Evolutionary conservation across 768 basidiomycete genomes (phyloP), one percentile per base, ranked within the genome.

Genomic region (Amyloporia xantha): DNA sequence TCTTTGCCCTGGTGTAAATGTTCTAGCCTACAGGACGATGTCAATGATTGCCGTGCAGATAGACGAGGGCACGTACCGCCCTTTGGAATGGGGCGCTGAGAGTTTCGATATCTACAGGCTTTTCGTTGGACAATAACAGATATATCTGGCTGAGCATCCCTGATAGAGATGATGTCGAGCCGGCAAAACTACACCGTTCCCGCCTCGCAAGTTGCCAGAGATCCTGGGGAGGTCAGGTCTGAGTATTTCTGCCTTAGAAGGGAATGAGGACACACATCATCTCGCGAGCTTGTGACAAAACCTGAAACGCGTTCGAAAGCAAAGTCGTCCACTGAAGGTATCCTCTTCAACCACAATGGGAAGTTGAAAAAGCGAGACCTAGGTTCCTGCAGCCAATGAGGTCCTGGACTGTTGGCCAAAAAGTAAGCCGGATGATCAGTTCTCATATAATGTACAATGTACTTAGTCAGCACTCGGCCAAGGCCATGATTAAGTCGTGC

Each of bases 151-250:
- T 74, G 37, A 96, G 72, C 58, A 93, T 80, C 28, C 86, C 83
- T 0, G 91, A 84, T 44, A 96, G 65, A 1, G 91, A 92, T 6
- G 92, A 95, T 0, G 94, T 98, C 2, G 91, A 94, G 3, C 94
- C 95, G 2, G 79, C 78, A 62, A 88, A 96, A 23, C 59, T 70
- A 37, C 77, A 76, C 0, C 74, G 66, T 51, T 88, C 72, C 37
- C 68, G 63, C 54, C 75, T 71, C 1, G 87, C 85, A 12, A 95
- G 66, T 9, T 59, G 57, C 52, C 72, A 71, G 9, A 95, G 67
- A 49, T 90, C 86, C 85, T 92, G 47, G 21, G 9, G 19, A 40
- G 49, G 21, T 43, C 12, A 47, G 30, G 20, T 42, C 30, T 39
- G 10, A 39, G 38, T 39, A 12, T 33, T 17, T 11, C 25, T 27